Conservation (phyloP, 2,329 filamentous ascomycete species). For the Cladosporium sp. region DNA sequence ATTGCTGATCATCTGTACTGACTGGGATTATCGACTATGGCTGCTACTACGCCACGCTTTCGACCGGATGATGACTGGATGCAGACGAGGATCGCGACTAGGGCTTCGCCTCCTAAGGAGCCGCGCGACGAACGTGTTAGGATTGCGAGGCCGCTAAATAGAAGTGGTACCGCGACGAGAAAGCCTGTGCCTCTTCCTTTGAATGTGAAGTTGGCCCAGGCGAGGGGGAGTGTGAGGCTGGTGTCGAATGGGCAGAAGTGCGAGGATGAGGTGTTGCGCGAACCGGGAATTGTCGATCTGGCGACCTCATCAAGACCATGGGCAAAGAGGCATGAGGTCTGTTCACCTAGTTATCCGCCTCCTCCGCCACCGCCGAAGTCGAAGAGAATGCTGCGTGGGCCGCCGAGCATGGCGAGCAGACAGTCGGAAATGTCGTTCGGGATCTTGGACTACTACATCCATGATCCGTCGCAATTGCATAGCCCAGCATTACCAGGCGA, state of each 20-base stretch:
- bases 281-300: slow-evolving; percentile 31
- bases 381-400: background rate
- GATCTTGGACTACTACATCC: slow-evolving; percentile 35
- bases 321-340: slow-evolving; percentile 16
- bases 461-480: slow-evolving; percentile 25
- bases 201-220: background rate
- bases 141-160: slow-evolving; percentile 14
- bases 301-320: slow-evolving; percentile 21
- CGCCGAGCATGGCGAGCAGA: slow-evolving; percentile 16
- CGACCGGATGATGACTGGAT: slow-evolving; percentile 22
- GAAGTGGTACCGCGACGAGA: background rate
- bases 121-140: slow-evolving; percentile 22
- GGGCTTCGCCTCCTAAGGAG: slow-evolving; percentile 13
- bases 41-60: slow-evolving; percentile 14
- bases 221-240: background rate
- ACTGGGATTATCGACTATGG: slow-evolving; percentile 2
- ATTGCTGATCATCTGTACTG: background rate
- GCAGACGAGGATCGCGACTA: slow-evolving; percentile 21
- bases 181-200: background rate
- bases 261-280: slow-evolving; percentile 20
- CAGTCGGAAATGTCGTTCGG: slow-evolving; percentile 35
- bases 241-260: background rate
- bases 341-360: background rate
- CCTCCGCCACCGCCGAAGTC: background rate
- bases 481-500: slow-evolving; percentile 24